Percentiles rank a stretch among this genome's conserved stretches.
Conservation (phyloP, 202 grass and related monocot genomes). For the Bolboschoenoplectus hybrid region DNA sequence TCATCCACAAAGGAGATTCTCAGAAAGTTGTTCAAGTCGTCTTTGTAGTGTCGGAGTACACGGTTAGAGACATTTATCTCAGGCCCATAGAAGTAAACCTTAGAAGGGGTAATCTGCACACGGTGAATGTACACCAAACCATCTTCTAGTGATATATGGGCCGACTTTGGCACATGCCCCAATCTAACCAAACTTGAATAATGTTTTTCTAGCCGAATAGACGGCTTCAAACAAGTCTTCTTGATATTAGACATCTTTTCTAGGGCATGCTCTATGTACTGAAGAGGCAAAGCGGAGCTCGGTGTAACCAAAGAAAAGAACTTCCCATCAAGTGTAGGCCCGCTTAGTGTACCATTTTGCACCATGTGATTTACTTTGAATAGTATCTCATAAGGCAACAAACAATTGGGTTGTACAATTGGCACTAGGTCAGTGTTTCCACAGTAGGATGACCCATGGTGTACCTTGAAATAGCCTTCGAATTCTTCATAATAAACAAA, state of each 20-base stretch:
- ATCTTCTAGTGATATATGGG: constrained; percentile 60
- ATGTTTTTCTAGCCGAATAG: constrained; percentile 60
- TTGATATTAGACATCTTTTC: constrained; percentile 65
- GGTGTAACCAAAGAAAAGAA: constrained; percentile 70
- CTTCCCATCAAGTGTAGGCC: constrained; percentile 62
- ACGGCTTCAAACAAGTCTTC: constrained; percentile 74
- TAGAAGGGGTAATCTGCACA: constrained; percentile 84
- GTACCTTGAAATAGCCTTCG: constrained; percentile 50
- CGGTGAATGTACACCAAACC: constrained; percentile 84
- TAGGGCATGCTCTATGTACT: constrained; percentile 68
- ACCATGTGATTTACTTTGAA: constrained; percentile 90
- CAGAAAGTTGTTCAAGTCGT: constrained; percentile 73
- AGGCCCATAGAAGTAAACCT: constrained; percentile 85
- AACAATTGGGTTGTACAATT: constrained; percentile 62
- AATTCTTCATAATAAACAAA: constrained; percentile 74
- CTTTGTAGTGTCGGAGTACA: constrained; percentile 57
- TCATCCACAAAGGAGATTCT: constrained; percentile 91
- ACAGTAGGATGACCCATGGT: constrained; percentile 58
- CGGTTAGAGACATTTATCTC: constrained; percentile 97
- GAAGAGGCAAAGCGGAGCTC: constrained; percentile 31
- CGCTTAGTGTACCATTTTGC: constrained; percentile 84
- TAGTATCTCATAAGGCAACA: constrained; percentile 72
- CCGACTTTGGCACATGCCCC: constrained; percentile 39
- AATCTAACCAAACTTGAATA: constrained; percentile 52
- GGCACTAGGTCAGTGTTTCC: constrained; percentile 59